Evolutionary conservation across 805 yeast genomes (phyloP), one percentile per base, ranked within the genome.

Genomic region (Kluyveromyces wickerhamii): DNA sequence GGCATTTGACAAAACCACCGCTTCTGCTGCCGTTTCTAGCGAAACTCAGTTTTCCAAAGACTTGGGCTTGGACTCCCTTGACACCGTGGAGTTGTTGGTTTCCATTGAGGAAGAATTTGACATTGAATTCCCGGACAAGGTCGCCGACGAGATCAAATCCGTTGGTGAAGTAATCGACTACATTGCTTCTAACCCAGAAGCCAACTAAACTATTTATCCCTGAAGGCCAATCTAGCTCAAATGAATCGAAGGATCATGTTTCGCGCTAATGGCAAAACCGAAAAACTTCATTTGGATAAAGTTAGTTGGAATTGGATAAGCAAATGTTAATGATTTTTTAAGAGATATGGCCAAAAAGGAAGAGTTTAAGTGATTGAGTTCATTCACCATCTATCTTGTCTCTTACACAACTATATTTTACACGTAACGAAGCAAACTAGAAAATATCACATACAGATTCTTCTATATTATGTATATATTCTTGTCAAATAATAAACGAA

Each of bases 31-130:
- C 26, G 47, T 60, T 29, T 42, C 50, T 16, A 34, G 43, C 11
- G 69, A 65, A 28, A 65, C 77, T 24, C 58, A 67, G 34, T 73
- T 71, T 59, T 67, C 69, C 43, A 71, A 69, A 47, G 78, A 71
- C 50, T 63, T 72, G 54, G 74, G 72, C 12, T 61, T 72, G 57
- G 98, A 89, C 63, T 84, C 95, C 7, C 72, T 89, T 47, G 98
- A 89, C 56, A 82, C 92, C 43, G 95, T 89, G 43, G 98, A 89
- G 67, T 88, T 92, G 37, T 72, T 92, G 51, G 95, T 92, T 62
- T 95, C 95, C 38, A 79, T 89, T 54, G 98, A 89, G 69, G 96
- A 88, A 70, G 88, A 79, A 59, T 79, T 79, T 46, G 86, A 84
- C 52, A 73, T 85, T 55, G 83, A 80, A 59, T 76, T 84, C 55